Evolutionary conservation across 495 filamentous ascomycete species (phyloP).

Genomic region (Mycothermus thermophilus): DNA sequence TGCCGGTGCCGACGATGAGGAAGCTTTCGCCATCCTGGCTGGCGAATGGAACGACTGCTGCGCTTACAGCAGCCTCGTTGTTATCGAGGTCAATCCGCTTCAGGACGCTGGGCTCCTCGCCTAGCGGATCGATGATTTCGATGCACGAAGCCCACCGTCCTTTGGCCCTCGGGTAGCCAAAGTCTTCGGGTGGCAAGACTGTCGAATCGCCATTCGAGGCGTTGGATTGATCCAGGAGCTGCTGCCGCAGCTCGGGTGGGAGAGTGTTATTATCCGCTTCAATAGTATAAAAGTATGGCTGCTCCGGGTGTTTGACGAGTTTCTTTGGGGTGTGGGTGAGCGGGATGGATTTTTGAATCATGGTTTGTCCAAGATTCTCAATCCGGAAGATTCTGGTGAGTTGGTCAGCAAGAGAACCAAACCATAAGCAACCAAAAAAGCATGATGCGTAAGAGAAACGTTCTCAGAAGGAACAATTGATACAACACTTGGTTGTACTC

Average conservation of each 20-base stretch:
- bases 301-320: constrained; percentile 76
- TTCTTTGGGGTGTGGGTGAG: constrained; percentile 83
- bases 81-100: constrained; percentile 67
- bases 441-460: constrained; percentile 6
- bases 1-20: constrained; percentile 82
- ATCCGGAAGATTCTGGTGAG: constrained; percentile 70
- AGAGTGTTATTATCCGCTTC: constrained; percentile 87
- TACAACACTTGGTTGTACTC: constrained; percentile 24
- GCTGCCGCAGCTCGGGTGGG: constrained; percentile 53
- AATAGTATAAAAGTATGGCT: constrained; percentile 82
- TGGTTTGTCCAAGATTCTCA: constrained; percentile 70
- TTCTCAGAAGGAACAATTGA: constrained; percentile 46
- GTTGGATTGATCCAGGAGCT: constrained; percentile 51
- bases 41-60: constrained; percentile 69
- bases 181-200: constrained; percentile 63
- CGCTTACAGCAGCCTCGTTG: constrained; percentile 84
- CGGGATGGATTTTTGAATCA: constrained; percentile 76
- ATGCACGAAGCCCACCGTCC: constrained; percentile 95
- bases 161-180: constrained; percentile 71
- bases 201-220: constrained; percentile 56
- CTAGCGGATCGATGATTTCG: constrained; percentile 71
- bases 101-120: constrained; percentile 51
- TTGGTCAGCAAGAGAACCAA: constrained; percentile 11
- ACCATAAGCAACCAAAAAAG: neutral
- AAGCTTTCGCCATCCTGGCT: constrained; percentile 83